A percentile compares a stretch with the other conserved stretches of the same genome.
phyloP scores from a whole-genome alignment of 805 yeast species.

The Candida vartiovaarae region DNA sequence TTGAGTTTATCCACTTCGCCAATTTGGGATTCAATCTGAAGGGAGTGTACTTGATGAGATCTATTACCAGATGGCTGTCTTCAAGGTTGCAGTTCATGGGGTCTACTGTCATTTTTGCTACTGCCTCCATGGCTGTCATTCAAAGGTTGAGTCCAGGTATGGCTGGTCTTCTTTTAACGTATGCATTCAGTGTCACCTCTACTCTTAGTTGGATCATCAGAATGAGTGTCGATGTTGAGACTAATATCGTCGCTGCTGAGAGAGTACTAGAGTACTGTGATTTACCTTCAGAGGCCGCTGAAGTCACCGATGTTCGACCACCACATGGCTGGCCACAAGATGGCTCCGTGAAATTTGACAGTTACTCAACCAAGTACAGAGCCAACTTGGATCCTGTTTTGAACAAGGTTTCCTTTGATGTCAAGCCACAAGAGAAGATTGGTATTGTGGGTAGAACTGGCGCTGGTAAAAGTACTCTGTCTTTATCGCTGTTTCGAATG shows the following conservation, averaged over 20 bases:
- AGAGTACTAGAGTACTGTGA: conserved; percentile 82
- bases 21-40: conserved; percentile 82
- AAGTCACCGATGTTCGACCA: conserved; percentile 35
- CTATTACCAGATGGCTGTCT: conserved; percentile 96
- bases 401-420: conserved; percentile 54
- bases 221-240: conserved; percentile 98
- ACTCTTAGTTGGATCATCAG: conserved; percentile 95
- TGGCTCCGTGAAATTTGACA: conserved; percentile 59
- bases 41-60: conserved; percentile 86
- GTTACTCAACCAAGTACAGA: conserved; percentile 83
- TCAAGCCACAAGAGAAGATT: conserved; percentile 73
- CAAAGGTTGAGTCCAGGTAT: conserved; percentile 65
- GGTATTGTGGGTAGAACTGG: conserved; percentile 98
- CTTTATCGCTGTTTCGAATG: conserved; percentile 76
- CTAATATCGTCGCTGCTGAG: conserved; percentile 94
- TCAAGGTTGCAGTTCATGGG: conserved; percentile 90
- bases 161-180: conserved; percentile 88
- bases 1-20: conserved; percentile 57
- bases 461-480: conserved; percentile 87
- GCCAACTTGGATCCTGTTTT: conserved; percentile 74
- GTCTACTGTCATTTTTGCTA: conserved; percentile 75
- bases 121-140: conserved; percentile 63
- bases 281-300: conserved; percentile 80
- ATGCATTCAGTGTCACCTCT: conserved; percentile 89
- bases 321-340: conserved; percentile 66